Conservation (phyloP, 306 rosid genomes). For the Vigna angularis region DNA sequence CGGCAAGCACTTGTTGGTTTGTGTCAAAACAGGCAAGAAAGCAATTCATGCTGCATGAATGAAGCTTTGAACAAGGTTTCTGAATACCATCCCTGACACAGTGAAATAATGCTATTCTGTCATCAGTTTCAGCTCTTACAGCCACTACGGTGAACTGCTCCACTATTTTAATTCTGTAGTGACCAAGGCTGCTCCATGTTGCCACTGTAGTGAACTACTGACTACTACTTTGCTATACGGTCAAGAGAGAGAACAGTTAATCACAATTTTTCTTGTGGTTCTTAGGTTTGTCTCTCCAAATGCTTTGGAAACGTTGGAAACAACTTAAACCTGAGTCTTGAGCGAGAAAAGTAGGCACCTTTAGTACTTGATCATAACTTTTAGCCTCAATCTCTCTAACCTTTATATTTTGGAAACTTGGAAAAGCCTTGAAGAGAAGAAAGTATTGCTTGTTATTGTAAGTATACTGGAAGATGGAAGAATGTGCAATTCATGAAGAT, state of each 20-base stretch:
- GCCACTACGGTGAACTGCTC: background rate
- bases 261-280: constrained; percentile 10
- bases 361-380: background rate
- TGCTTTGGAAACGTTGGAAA: constrained; percentile 33
- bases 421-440: constrained; percentile 19
- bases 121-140: background rate
- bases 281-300: constrained; percentile 8
- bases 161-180: background rate
- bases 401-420: constrained; percentile 26
- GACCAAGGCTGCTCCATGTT: background rate
- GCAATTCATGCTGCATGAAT: background rate
- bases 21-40: background rate
- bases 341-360: constrained; percentile 10
- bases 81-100: background rate
- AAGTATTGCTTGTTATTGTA: constrained; percentile 25
- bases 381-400: background rate
- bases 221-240: constrained; percentile 21
- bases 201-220: background rate
- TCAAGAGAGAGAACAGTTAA: constrained; percentile 8
- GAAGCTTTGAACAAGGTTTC: background rate
- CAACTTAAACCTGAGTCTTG: constrained; percentile 10
- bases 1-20: background rate
- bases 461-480: constrained; percentile 8
- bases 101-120: background rate
- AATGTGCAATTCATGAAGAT: constrained; percentile 24